Percentiles rank a stretch among this genome's conserved stretches.
phyloP scores from a whole-genome alignment of 2,329 filamentous ascomycete genomes.

The Beauveria rudraprayagi region DNA sequence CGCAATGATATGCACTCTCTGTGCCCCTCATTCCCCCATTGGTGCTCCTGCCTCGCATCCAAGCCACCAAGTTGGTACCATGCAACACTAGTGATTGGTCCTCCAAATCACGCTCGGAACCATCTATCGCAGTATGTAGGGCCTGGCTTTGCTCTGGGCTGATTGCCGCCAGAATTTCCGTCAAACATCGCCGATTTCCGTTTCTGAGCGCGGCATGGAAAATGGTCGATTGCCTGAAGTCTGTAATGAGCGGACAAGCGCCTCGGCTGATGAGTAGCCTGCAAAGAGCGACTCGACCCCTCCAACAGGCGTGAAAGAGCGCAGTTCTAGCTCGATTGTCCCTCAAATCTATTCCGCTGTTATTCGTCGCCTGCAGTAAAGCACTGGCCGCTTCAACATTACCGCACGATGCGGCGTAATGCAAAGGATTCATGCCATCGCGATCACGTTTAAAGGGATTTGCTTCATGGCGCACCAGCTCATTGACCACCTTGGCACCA shows the following conservation, averaged over 20 bases:
- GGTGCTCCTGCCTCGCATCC: too few relatives aligned
- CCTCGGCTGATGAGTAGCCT: background rate
- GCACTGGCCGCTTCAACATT: background rate
- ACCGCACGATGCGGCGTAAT: background rate
- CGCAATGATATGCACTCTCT: too few relatives aligned
- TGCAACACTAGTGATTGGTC: too few relatives aligned
- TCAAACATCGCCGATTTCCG: background rate
- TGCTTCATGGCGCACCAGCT: background rate
- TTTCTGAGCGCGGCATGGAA: background rate
- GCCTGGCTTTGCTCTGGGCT: background rate
- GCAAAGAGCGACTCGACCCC: background rate
- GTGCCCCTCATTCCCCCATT: too few relatives aligned
- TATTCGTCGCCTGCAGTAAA: background rate
- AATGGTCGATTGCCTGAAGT: background rate
- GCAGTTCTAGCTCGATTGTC: background rate
- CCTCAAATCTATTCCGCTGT: background rate
- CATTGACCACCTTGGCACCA: background rate
- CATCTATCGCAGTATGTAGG: background rate
- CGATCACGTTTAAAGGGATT: background rate
- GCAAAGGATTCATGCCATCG: background rate
- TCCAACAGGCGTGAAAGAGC: background rate
- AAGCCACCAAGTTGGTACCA: too few relatives aligned
- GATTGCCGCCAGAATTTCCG: background rate
- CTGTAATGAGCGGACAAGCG: background rate
- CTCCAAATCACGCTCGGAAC: too few relatives aligned